phyloP scores from a whole-genome alignment of 257 asterid genomes.

The Apocynum venetum region DNA sequence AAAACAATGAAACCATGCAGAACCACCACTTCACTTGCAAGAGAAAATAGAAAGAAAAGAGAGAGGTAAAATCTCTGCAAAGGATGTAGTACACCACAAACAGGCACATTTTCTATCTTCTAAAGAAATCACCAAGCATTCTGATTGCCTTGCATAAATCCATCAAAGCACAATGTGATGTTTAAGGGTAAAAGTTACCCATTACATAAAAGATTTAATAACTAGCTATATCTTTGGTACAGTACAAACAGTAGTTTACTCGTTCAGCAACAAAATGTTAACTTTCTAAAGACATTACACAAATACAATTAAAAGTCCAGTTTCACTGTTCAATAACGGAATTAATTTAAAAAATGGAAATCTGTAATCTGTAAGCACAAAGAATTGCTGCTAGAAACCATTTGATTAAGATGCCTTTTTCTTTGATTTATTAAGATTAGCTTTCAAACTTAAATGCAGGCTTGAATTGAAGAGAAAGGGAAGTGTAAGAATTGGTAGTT shows the following conservation, averaged over 20 bases:
- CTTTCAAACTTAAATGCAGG: neutral
- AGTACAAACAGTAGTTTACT: neutral
- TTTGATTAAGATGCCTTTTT: neutral
- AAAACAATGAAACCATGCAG: neutral
- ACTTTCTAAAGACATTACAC: neutral
- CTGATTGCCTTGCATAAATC: neutral
- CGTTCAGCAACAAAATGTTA: neutral
- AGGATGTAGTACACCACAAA: neutral
- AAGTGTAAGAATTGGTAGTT: neutral
- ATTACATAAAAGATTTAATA: neutral
- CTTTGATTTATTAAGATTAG: neutral
- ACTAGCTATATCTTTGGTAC: neutral
- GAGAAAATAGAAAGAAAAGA: neutral
- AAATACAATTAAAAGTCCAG: neutral
- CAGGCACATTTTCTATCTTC: neutral
- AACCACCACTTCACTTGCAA: neutral
- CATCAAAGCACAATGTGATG: neutral
- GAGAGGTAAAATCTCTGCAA: neutral
- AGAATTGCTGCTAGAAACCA: neutral
- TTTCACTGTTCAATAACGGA: neutral
- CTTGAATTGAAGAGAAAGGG: neutral
- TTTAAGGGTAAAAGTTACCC: neutral
- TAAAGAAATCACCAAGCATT: neutral
- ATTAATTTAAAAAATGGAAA: neutral
- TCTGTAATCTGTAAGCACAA: neutral